Evolutionary conservation across 2,329 filamentous ascomycete genomes (phyloP).

Genomic region (Sporothrix inflata): DNA sequence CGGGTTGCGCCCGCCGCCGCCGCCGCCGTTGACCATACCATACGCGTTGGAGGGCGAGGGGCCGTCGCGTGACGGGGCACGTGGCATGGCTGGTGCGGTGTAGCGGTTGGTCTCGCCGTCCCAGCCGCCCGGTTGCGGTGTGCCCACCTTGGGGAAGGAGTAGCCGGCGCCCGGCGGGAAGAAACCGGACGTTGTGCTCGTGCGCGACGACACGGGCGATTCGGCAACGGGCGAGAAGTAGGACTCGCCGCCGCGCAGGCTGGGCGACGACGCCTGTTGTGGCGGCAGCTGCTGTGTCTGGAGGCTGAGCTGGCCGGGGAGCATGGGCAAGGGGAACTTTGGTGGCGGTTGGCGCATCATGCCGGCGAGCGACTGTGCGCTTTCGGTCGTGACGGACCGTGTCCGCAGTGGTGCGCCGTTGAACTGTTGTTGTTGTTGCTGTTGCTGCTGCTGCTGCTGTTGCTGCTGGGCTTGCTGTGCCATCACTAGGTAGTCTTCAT

Average conservation of each 20-base stretch:
- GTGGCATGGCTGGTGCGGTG: constrained; percentile 83
- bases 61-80: constrained; percentile 78
- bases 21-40: constrained; percentile 54
- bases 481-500: constrained; percentile 57
- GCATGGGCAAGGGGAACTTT: constrained; percentile 69
- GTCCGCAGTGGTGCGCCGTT: constrained; percentile 67
- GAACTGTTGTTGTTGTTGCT: constrained; percentile 44
- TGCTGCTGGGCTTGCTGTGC: constrained; percentile 43
- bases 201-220: constrained; percentile 74
- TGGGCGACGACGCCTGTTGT: constrained; percentile 59
- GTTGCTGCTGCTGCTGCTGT: constrained; percentile 39
- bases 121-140: constrained; percentile 62
- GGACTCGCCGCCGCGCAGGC: constrained; percentile 69
- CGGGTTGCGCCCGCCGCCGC: constrained; percentile 56
- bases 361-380: constrained; percentile 60
- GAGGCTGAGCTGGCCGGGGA: constrained; percentile 65
- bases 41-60: constrained; percentile 66
- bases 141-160: constrained; percentile 74
- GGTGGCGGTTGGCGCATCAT: constrained; percentile 66
- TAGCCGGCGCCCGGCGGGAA: constrained; percentile 59
- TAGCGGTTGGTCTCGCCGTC: constrained; percentile 78
- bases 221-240: constrained; percentile 92
- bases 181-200: constrained; percentile 74
- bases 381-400: constrained; percentile 76
- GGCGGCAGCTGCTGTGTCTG: constrained; percentile 56